Conservation (phyloP, 805 yeast genomes). For the Wickerhamiella nectarea region DNA sequence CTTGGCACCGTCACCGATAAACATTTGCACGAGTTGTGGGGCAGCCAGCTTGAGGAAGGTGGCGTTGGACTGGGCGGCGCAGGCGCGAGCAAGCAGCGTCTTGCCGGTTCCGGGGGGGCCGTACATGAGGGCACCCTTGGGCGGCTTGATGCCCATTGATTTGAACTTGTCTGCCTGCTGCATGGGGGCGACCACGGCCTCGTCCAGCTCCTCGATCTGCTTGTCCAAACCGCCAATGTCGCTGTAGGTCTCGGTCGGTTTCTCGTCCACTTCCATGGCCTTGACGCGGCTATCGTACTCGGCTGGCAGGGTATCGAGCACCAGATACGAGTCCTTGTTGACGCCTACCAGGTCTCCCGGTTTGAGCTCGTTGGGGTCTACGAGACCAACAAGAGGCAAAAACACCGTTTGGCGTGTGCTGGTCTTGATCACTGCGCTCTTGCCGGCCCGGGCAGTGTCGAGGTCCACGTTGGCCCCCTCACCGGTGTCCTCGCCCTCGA, state of each 20-base stretch:
- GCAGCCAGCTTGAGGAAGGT: conserved; percentile 94
- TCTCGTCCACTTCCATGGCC: conserved; percentile 99
- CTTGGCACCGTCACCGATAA: conserved; percentile 97
- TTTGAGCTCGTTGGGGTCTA: conserved; percentile 76
- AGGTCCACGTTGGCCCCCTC: conserved; percentile 94
- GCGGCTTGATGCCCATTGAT: conserved; percentile 88
- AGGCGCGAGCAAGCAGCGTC: conserved; percentile 91
- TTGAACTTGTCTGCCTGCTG: conserved; percentile 95
- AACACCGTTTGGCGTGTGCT: conserved; percentile 96
- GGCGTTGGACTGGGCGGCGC: conserved; percentile 98
- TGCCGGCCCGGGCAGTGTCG: conserved; percentile 82
- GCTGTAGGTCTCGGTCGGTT: conserved; percentile 91
- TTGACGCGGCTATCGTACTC: conserved; percentile 96
- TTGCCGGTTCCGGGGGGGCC: conserved; percentile 99
- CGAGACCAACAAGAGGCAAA: conserved; percentile 88
- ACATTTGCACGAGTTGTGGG: conserved; percentile 96
- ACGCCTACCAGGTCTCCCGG: conserved; percentile 99
- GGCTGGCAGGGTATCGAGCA: conserved; percentile 87
- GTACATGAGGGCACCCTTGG: conserved; percentile 95
- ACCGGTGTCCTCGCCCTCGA: conserved; percentile 60
- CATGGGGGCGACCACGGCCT: conserved; percentile 97
- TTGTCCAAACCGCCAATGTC: conserved; percentile 98
- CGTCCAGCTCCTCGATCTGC: conserved; percentile 95
- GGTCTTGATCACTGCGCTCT: conserved; percentile 96
- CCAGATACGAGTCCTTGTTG: conserved; percentile 87